Evolutionary conservation across 2,329 filamentous ascomycete genomes (phyloP).

Genomic region (Septoria linicola): DNA sequence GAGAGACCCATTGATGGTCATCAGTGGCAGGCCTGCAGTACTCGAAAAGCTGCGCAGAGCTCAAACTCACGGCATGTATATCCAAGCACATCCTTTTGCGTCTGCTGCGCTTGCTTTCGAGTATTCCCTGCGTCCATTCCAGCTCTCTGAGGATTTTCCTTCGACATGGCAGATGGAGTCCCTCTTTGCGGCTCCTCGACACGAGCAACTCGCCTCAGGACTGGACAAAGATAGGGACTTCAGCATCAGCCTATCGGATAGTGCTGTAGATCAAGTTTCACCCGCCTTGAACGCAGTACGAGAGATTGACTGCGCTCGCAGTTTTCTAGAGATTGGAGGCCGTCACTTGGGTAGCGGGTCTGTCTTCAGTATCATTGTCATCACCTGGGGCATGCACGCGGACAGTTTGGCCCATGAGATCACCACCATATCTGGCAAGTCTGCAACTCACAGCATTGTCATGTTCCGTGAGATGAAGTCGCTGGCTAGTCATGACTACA

Average conservation of each 20-base stretch:
- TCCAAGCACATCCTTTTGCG: not conserved
- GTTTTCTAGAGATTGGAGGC: conserved; percentile 1
- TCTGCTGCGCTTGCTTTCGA: not conserved
- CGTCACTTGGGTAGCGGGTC: not conserved
- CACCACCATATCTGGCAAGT: not conserved
- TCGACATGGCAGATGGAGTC: conserved; percentile 5
- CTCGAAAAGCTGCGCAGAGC: not conserved
- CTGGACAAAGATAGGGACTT: not conserved
- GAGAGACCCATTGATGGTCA: no score
- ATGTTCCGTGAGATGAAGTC: no score
- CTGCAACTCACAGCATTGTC: not conserved
- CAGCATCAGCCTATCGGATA: not conserved
- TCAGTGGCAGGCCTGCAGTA: not conserved
- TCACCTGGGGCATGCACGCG: not conserved
- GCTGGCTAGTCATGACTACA: no score
- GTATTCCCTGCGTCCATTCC: not conserved
- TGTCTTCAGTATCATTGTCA: not conserved
- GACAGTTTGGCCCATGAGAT: not conserved
- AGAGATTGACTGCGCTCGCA: conserved; percentile 3
- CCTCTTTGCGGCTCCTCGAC: not conserved
- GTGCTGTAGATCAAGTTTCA: not conserved
- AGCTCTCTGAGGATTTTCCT: not conserved
- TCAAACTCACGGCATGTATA: not conserved
- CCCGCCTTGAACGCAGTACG: not conserved
- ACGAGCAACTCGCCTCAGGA: not conserved